phyloP scores from a whole-genome alignment of 2,329 filamentous ascomycete genomes.

The Zymoseptoria crescenta region DNA sequence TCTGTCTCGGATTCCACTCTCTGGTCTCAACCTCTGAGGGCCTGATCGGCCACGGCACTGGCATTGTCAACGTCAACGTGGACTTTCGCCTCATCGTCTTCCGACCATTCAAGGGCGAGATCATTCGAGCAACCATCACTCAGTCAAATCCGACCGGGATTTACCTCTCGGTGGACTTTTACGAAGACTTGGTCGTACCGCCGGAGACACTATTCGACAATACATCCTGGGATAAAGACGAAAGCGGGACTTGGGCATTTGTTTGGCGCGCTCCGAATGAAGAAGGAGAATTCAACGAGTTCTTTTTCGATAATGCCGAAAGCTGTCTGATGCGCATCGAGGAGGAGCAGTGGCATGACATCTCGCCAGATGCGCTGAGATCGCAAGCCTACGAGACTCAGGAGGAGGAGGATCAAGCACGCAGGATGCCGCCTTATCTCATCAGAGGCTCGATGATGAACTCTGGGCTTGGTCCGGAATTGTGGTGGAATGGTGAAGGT shows the following conservation, averaged over 20 bases:
- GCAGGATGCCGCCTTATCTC: constrained; percentile 62
- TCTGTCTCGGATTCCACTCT: constrained; percentile 91
- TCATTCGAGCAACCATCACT: constrained; percentile 76
- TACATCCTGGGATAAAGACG: constrained; percentile 33
- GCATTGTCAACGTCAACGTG: constrained; percentile 90
- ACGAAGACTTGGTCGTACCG: constrained; percentile 79
- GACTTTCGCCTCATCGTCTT: constrained; percentile 93
- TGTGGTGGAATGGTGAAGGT: constrained; percentile 39
- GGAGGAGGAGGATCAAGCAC: constrained; percentile 51
- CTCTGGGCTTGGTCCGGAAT: constrained; percentile 39
- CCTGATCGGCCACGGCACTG: constrained; percentile 84
- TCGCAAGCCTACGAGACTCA: constrained; percentile 34
- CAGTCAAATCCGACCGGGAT: constrained; percentile 61
- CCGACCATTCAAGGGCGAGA: constrained; percentile 90
- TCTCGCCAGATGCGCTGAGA: constrained; percentile 66
- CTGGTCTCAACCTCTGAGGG: constrained; percentile 84
- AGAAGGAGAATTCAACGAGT: constrained; percentile 41
- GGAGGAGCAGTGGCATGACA: constrained; percentile 84
- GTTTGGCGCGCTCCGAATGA: constrained; percentile 67
- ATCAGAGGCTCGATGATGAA: constrained; percentile 48
- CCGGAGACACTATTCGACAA: constrained; percentile 65
- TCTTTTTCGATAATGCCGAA: constrained; percentile 88
- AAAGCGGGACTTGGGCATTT: constrained; percentile 54
- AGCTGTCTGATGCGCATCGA: constrained; percentile 79
- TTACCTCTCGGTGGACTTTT: constrained; percentile 73